Evolutionary conservation across 768 basidiomycete species (phyloP).

Genomic region (Coprinellus aureogranulatus): DNA sequence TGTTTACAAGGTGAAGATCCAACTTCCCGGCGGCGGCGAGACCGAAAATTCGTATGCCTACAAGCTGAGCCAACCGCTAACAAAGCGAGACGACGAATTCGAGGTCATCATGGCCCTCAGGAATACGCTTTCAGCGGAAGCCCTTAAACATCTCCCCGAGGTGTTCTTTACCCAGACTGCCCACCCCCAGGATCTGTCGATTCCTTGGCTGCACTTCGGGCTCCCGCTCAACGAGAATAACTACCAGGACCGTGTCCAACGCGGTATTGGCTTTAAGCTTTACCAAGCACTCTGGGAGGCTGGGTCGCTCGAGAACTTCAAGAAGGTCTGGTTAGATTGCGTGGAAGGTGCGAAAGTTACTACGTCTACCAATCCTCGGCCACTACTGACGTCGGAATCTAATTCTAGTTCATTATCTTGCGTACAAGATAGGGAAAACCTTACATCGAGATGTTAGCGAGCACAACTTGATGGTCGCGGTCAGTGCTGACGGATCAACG

Average conservation of each 20-base stretch:
- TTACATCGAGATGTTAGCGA: constrained; percentile 32
- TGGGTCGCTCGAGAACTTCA: constrained; percentile 20
- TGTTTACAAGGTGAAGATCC: no score
- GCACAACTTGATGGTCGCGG: constrained; percentile 26
- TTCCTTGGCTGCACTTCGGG: background rate
- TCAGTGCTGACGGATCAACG: background rate
- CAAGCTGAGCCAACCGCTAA: no score
- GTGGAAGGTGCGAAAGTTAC: constrained; percentile 26
- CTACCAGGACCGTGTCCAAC: background rate
- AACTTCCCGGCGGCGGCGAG: no score
- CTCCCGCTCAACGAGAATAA: background rate
- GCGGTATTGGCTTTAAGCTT: background rate
- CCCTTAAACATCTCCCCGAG: no score
- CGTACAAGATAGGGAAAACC: constrained; percentile 17
- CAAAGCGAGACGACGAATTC: no score
- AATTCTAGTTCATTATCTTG: constrained; percentile 25
- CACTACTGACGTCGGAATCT: no score
- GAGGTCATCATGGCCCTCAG: no score
- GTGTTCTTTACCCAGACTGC: no score
- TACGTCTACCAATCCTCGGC: background rate
- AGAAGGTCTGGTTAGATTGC: constrained; percentile 25
- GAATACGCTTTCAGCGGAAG: no score
- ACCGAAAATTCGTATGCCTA: no score
- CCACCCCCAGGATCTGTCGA: background rate
- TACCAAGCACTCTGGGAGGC: constrained; percentile 20